These are phyloP conservation scores for Nicotiana otophora DNA, from an alignment of 257 asterid genomes.

Conservation along the genomic window DNA sequence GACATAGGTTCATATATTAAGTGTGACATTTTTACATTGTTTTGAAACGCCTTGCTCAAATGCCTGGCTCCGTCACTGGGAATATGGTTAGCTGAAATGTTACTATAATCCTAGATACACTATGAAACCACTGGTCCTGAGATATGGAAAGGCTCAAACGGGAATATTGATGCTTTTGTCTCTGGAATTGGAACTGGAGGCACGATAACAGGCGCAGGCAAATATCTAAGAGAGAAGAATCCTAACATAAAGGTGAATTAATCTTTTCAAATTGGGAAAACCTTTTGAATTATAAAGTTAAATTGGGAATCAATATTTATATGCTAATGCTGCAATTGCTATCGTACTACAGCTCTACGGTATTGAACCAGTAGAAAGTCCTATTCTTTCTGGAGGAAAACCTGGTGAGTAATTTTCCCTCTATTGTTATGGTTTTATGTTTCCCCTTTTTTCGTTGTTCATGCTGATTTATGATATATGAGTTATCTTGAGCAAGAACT, in stretches of 20 bases:
- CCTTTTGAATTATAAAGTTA: no score
- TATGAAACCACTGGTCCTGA: constrained; percentile 90
- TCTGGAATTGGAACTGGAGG: constrained; percentile 83
- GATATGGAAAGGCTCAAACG: constrained; percentile 59
- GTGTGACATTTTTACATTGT: no score
- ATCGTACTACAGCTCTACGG: constrained; percentile 45
- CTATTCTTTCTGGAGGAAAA: constrained; percentile 80
- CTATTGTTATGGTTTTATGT: not conserved
- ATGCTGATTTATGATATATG: not conserved
- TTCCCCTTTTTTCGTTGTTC: not conserved
- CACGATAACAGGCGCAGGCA: constrained; percentile 64
- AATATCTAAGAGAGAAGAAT: constrained; percentile 60
- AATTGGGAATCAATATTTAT: no score
- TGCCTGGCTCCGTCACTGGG: not conserved
- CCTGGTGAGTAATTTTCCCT: constrained; percentile 55
- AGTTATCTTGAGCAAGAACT: no score
- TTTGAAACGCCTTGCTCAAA: no score
- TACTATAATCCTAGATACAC: constrained; percentile 42
- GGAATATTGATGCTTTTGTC: constrained; percentile 54
- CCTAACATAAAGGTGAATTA: constrained; percentile 48
- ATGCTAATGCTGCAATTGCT: not conserved
- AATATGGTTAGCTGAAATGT: not conserved
- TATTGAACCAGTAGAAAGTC: constrained; percentile 78
- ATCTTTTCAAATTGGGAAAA: not conserved
- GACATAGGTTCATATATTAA: no score